A percentile compares a stretch with the other conserved stretches of the same genome.
Evolutionary conservation across 2,329 filamentous ascomycete species (phyloP).

Genomic region (Lachnellula subtilissima): DNA sequence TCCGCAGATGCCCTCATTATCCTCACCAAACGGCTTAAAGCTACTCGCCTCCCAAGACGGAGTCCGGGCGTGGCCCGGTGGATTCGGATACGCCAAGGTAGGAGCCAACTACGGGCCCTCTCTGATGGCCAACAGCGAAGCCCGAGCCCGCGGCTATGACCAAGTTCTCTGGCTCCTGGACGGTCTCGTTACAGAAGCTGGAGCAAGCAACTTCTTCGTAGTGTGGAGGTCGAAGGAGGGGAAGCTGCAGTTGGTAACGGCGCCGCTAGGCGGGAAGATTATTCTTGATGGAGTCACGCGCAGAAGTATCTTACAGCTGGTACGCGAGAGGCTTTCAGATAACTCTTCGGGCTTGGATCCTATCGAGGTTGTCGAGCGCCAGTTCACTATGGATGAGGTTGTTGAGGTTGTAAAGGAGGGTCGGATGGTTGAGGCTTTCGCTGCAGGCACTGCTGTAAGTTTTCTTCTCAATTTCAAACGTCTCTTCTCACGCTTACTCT

Average conservation of each 20-base stretch:
- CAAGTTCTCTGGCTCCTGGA: slow-evolving; percentile 95
- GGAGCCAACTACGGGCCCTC: slow-evolving; percentile 91
- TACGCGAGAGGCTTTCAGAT: slow-evolving; percentile 53
- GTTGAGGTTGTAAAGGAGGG: slow-evolving; percentile 68
- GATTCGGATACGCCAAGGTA: slow-evolving; percentile 87
- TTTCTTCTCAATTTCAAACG: background rate
- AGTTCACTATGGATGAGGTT: slow-evolving; percentile 77
- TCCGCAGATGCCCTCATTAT: slow-evolving; percentile 53
- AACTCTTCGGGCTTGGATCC: slow-evolving; percentile 38
- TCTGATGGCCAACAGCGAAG: slow-evolving; percentile 72
- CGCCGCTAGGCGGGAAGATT: slow-evolving; percentile 74
- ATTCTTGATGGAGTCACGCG: slow-evolving; percentile 89
- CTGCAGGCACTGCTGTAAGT: slow-evolving; percentile 78
- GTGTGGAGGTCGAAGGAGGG: slow-evolving; percentile 66
- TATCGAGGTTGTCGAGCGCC: slow-evolving; percentile 72
- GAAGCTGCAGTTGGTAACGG: slow-evolving; percentile 69
- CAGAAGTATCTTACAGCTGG: slow-evolving; percentile 71
- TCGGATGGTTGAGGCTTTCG: slow-evolving; percentile 77
- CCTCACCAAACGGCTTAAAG: slow-evolving; percentile 55
- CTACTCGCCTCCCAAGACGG: slow-evolving; percentile 76
- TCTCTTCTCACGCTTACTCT: slow-evolving; percentile 1
- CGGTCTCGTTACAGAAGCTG: slow-evolving; percentile 80
- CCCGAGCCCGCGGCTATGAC: slow-evolving; percentile 67
- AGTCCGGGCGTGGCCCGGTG: slow-evolving; percentile 87
- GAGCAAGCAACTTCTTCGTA: slow-evolving; percentile 88